Conservation (phyloP, 441 rosid genomes). For the Theobroma grandiflorum region DNA sequence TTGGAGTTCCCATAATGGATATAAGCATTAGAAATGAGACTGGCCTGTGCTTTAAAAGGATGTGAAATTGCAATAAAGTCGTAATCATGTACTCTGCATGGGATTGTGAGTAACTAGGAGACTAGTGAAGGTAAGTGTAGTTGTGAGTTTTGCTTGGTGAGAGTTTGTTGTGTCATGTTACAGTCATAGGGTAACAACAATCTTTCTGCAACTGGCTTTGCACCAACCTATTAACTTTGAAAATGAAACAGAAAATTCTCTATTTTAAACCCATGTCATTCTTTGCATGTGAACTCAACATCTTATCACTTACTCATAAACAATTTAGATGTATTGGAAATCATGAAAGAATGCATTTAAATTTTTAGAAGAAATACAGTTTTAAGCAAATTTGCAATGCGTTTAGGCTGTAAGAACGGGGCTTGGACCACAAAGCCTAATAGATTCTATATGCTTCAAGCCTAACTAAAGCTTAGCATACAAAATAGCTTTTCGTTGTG, state of each 20-base stretch:
- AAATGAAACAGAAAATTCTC: neutral
- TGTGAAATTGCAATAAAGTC: neutral
- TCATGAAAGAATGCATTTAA: neutral
- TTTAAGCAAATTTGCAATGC: too few relatives aligned
- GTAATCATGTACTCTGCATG: constrained; percentile 43
- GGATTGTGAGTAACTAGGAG: constrained; percentile 26
- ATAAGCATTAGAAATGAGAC: neutral
- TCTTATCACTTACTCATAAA: neutral
- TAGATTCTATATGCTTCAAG: too few relatives aligned
- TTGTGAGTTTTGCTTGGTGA: constrained; percentile 31
- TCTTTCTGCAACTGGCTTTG: neutral
- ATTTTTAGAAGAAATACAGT: too few relatives aligned
- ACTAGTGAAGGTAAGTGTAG: constrained; percentile 22
- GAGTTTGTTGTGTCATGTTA: constrained; percentile 44
- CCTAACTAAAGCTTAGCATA: too few relatives aligned
- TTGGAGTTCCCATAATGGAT: constrained; percentile 9
- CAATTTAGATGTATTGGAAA: neutral
- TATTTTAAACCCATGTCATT: constrained; percentile 16
- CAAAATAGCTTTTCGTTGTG: too few relatives aligned
- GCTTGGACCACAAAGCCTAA: too few relatives aligned
- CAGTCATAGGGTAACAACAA: neutral
- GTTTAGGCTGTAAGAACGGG: too few relatives aligned
- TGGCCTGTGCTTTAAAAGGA: neutral
- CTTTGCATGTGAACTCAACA: neutral
- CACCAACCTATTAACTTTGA: neutral